Percentiles rank a stretch among this genome's conserved stretches.
These are phyloP conservation scores for Trichoderma atroviride DNA, from an alignment of 2,329 filamentous ascomycete genomes.

Conservation along the genomic window DNA sequence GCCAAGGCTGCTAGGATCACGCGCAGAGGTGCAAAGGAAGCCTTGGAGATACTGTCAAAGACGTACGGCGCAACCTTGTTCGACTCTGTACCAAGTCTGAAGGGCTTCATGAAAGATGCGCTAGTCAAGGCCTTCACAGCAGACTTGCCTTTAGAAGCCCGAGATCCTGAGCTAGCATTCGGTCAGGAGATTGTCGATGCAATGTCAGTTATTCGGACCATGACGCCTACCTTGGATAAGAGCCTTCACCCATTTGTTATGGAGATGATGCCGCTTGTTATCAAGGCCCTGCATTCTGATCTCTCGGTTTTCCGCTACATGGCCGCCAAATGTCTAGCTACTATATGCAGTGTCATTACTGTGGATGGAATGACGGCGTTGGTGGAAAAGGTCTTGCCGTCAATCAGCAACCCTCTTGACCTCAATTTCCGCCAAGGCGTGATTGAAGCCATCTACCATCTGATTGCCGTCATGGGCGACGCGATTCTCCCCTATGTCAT, in stretches of 20 bases:
- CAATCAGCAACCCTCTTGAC: slow-evolving; percentile 88
- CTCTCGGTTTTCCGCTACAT: slow-evolving; percentile 94
- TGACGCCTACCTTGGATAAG: slow-evolving; percentile 84
- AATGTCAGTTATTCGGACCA: slow-evolving; percentile 86
- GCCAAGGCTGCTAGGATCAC: slow-evolving; percentile 88
- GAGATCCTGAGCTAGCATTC: slow-evolving; percentile 70
- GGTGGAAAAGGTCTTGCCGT: slow-evolving; percentile 88
- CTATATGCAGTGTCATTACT: slow-evolving; percentile 93
- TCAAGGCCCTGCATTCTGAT: slow-evolving; percentile 82
- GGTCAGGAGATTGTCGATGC: slow-evolving; percentile 95
- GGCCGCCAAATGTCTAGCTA: slow-evolving; percentile 95
- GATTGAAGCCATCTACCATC: slow-evolving; percentile 92
- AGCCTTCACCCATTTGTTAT: slow-evolving; percentile 80
- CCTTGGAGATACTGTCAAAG: slow-evolving; percentile 80
- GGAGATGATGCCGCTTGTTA: slow-evolving; percentile 79
- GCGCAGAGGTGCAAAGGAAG: slow-evolving; percentile 89
- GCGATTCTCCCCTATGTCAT: slow-evolving; percentile 95
- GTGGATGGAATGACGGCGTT: slow-evolving; percentile 95
- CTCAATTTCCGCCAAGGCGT: slow-evolving; percentile 88
- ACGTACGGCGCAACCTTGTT: slow-evolving; percentile 80
- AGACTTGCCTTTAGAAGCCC: slow-evolving; percentile 72
- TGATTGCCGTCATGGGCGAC: slow-evolving; percentile 98
- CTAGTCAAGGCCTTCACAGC: slow-evolving; percentile 73
- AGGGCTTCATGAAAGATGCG: slow-evolving; percentile 78
- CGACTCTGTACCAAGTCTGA: slow-evolving; percentile 80